phyloP scores from a whole-genome alignment of 441 rosid genomes.

The Syzygium malaccense region DNA sequence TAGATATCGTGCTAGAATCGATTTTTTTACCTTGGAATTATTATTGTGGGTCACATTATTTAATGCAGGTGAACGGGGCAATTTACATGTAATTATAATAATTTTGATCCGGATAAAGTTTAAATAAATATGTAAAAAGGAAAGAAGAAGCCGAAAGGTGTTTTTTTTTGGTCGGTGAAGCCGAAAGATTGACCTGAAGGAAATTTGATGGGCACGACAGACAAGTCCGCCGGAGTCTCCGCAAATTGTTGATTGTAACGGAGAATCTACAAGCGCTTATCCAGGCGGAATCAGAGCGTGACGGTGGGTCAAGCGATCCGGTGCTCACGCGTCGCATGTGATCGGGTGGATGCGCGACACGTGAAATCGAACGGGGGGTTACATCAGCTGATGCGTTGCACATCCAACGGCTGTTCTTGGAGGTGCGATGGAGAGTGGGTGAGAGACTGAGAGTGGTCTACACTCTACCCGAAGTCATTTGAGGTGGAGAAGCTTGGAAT shows the following conservation, averaged over 20 bases:
- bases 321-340: neutral
- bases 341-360: neutral
- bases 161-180: neutral
- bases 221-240: neutral
- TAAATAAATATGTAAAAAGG: neutral
- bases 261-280: neutral
- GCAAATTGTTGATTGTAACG: neutral
- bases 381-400: neutral
- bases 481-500: neutral
- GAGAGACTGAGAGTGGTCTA: neutral
- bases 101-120: neutral
- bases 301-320: neutral
- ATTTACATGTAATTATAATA: neutral
- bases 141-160: too few species aligned
- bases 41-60: neutral
- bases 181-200: neutral
- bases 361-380: neutral
- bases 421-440: neutral
- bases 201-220: neutral
- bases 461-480: neutral
- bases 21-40: neutral
- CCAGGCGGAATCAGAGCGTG: neutral
- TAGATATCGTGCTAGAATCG: neutral
- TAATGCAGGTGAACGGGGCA: neutral
- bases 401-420: neutral